Percentiles rank a stretch among this genome's conserved stretches.
phyloP scores from a whole-genome alignment of 164 flowering plant genomes.

The Cinnamomum chago region DNA sequence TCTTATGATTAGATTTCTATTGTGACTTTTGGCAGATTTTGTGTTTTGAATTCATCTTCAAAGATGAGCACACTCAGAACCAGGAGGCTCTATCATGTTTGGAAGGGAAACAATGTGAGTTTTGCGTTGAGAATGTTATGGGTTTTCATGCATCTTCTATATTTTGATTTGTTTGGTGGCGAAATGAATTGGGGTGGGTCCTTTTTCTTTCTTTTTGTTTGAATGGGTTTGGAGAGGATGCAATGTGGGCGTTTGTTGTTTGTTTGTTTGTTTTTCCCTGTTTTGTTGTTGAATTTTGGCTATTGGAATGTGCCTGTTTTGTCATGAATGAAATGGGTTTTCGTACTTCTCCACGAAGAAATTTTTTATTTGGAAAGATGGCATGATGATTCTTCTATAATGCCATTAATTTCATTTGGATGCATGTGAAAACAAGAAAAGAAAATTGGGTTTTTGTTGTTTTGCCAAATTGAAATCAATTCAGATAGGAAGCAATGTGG shows the following conservation, averaged over 20 bases:
- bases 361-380: neutral
- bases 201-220: neutral
- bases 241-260: neutral
- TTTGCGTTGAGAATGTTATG: neutral
- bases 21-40: too few species aligned
- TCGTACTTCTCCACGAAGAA: neutral
- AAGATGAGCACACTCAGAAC: neutral
- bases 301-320: neutral
- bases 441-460: neutral
- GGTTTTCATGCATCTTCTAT: neutral
- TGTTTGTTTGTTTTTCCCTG: neutral
- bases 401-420: neutral
- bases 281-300: neutral
- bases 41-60: too few species aligned
- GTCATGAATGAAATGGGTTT: neutral
- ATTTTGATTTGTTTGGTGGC: neutral
- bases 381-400: neutral
- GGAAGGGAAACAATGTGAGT: constrained; percentile 7
- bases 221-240: neutral
- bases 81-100: neutral
- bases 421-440: neutral
- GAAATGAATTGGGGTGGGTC: neutral
- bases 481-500: neutral
- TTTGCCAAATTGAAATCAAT: neutral
- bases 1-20: too few species aligned